Conservation (phyloP, 2,329 filamentous ascomycete genomes). For the Cordyceps cicadae region DNA sequence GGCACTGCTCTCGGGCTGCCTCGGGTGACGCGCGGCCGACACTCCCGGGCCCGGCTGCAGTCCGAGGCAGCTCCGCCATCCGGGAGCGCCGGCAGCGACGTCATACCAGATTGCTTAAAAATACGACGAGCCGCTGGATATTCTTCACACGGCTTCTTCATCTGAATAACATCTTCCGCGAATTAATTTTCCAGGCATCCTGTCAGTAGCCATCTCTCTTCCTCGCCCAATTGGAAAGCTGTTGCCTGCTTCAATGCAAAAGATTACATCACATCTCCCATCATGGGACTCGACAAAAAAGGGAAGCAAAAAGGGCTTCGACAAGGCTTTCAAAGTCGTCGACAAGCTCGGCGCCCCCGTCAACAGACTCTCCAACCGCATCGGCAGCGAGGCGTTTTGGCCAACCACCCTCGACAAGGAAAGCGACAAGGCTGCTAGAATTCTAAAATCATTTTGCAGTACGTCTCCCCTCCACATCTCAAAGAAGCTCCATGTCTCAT, state of each 20-base stretch:
- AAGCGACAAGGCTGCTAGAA: conserved; percentile 81
- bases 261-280: conserved; percentile 25
- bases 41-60: too few species aligned
- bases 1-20: neutral
- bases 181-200: neutral
- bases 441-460: conserved; percentile 81
- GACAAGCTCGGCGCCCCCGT: conserved; percentile 59
- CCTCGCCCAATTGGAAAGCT: neutral
- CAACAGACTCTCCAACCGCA: conserved; percentile 71
- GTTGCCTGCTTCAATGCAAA: conserved; percentile 23
- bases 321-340: conserved; percentile 56
- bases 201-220: neutral
- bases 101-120: conserved; percentile 7
- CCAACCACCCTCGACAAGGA: conserved; percentile 81
- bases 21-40: too few species aligned
- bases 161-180: neutral
- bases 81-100: conserved; percentile 6
- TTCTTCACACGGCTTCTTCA: neutral
- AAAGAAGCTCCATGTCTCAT: neutral
- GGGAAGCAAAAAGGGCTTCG: conserved; percentile 57
- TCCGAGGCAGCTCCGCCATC: conserved; percentile 3
- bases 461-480: conserved; percentile 23
- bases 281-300: conserved; percentile 49
- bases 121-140: neutral
- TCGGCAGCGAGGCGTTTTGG: conserved; percentile 79